Percentiles rank a stretch among this genome's conserved stretches.
These are phyloP conservation scores for Penicillium sp. DNA, from an alignment of 2,329 filamentous ascomycete species.

Conservation along the genomic window DNA sequence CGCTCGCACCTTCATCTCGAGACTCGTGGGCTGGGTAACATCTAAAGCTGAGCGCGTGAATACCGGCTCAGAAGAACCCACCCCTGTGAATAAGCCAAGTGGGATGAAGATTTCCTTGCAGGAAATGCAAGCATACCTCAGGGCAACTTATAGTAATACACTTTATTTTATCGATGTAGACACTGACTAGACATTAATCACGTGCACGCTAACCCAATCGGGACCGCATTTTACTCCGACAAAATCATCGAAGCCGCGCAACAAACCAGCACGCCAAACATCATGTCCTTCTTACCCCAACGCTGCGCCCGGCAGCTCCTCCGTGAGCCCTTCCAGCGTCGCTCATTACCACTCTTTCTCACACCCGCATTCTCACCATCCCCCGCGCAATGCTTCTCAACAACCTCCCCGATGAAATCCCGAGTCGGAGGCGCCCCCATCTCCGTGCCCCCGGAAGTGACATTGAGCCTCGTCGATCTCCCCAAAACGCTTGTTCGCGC, in stretches of 20 bases:
- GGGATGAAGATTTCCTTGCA: too few species aligned
- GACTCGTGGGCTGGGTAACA: too few species aligned
- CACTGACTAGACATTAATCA: slow-evolving; percentile 5
- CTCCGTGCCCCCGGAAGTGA: slow-evolving; percentile 77
- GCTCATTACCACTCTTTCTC: slow-evolving; percentile 66
- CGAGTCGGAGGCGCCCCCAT: slow-evolving; percentile 82
- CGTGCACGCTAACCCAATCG: slow-evolving; percentile 19
- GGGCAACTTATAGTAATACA: too few species aligned
- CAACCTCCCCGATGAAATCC: slow-evolving; percentile 61
- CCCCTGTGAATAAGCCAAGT: too few species aligned
- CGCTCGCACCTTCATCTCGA: too few species aligned
- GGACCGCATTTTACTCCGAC: slow-evolving; percentile 20
- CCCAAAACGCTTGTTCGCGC: slow-evolving; percentile 56
- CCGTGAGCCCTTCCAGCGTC: slow-evolving; percentile 43
- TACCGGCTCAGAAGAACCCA: too few species aligned
- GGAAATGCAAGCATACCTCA: too few species aligned
- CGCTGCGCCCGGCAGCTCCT: slow-evolving; percentile 57
- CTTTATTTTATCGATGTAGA: too few species aligned
- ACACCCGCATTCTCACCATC: slow-evolving; percentile 61
- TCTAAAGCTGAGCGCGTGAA: too few species aligned
- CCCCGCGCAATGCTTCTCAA: slow-evolving; percentile 62
- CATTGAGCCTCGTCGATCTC: slow-evolving; percentile 63
- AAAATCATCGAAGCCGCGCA: slow-evolving; percentile 33
- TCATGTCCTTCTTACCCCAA: slow-evolving; percentile 63
- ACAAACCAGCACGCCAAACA: slow-evolving; percentile 23